Conservation (phyloP, 306 rosid species). For the Prunus mume region DNA sequence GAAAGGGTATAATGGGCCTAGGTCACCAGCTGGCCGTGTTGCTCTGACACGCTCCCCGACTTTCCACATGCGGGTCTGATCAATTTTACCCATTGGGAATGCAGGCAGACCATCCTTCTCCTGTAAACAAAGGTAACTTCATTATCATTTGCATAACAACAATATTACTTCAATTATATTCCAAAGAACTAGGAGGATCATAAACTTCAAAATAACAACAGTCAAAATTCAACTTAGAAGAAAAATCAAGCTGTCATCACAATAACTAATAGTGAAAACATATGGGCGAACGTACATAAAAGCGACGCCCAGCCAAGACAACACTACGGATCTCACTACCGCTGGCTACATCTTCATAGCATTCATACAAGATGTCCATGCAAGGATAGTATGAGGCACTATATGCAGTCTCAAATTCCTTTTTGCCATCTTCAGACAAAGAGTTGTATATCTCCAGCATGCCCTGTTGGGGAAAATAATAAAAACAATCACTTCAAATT, state of each 20-base stretch:
- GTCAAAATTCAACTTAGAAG: neutral
- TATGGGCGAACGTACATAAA: conserved; percentile 54
- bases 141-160: neutral
- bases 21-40: conserved; percentile 78
- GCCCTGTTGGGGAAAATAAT: conserved; percentile 46
- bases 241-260: neutral
- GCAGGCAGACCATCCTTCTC: conserved; percentile 97
- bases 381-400: conserved; percentile 94
- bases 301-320: conserved; percentile 96
- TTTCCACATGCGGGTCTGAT: conserved; percentile 98
- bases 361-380: conserved; percentile 96
- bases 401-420: conserved; percentile 85
- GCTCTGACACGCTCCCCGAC: conserved; percentile 89
- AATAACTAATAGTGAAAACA: neutral
- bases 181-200: neutral
- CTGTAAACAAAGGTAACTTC: conserved; percentile 43
- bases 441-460: conserved; percentile 84
- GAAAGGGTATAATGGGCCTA: conserved; percentile 88
- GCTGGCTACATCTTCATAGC: conserved; percentile 90
- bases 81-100: conserved; percentile 98
- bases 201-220: neutral
- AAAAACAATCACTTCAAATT: conserved; percentile 5
- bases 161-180: neutral
- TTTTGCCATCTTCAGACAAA: conserved; percentile 71
- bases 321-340: conserved; percentile 97